phyloP scores from a whole-genome alignment of 768 basidiomycete species.

The Pluteus cervinus region DNA sequence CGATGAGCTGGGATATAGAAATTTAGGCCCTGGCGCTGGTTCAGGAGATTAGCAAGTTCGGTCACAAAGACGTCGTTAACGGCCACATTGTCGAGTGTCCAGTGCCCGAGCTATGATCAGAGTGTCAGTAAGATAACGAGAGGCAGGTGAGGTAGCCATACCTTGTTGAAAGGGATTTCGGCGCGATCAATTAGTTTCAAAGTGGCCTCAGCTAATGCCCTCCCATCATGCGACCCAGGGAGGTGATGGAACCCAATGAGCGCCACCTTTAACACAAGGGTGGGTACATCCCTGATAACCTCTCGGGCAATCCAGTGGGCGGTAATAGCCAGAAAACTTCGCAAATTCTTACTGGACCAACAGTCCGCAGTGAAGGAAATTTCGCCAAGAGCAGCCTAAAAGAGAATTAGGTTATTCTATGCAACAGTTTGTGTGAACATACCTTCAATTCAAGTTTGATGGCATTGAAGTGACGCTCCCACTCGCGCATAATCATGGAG shows the following conservation, averaged over 20 bases:
- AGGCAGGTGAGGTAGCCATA: too few relatives aligned
- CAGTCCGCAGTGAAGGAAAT: neutral
- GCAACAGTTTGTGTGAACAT: neutral
- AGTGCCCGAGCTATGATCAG: neutral
- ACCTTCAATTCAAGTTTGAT: neutral
- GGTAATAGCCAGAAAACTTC: slow-evolving; percentile 1
- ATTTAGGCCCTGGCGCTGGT: neutral
- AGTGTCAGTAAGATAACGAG: too few relatives aligned
- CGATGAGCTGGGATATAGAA: neutral
- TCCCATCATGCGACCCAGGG: too few relatives aligned
- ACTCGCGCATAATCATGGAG: neutral
- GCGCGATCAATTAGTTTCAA: neutral
- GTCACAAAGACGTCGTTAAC: neutral
- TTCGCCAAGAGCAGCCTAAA: neutral
- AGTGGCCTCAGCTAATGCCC: neutral
- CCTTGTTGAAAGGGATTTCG: neutral
- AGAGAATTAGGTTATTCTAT: neutral
- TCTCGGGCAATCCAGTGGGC: slow-evolving; percentile 3
- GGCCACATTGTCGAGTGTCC: neutral
- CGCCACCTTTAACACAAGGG: neutral
- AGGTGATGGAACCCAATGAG: slow-evolving; percentile 1
- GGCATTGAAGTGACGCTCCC: neutral
- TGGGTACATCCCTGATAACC: neutral
- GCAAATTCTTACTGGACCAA: neutral
- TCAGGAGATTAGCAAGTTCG: neutral